These are phyloP conservation scores for Gentiana macrophylla DNA, from an alignment of 257 asterid species.

Conservation along the genomic window DNA sequence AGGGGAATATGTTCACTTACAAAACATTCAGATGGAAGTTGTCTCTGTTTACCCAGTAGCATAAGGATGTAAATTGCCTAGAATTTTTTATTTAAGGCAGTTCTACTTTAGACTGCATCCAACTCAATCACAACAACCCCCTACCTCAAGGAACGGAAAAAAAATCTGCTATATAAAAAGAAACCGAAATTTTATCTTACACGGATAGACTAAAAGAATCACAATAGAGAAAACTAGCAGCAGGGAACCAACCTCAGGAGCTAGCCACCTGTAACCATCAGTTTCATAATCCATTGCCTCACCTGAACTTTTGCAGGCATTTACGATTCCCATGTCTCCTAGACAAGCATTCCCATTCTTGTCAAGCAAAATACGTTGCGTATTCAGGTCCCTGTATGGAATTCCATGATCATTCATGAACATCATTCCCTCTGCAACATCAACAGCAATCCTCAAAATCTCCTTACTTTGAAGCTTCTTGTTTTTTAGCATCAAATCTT, in stretches of 20 bases:
- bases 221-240: background rate
- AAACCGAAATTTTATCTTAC: background rate
- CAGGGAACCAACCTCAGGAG: conserved; percentile 80
- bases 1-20: too few relatives aligned
- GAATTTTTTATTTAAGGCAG: too few relatives aligned
- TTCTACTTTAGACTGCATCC: too few relatives aligned
- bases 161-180: too few relatives aligned
- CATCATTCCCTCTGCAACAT: conserved; percentile 81
- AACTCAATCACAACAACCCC: too few relatives aligned
- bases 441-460: conserved; percentile 50
- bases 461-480: conserved; percentile 74
- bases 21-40: too few relatives aligned
- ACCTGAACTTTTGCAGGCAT: conserved; percentile 75
- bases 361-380: conserved; percentile 74
- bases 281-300: conserved; percentile 98
- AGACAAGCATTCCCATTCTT: conserved; percentile 84
- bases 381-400: conserved; percentile 76
- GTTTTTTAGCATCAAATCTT: conserved; percentile 58
- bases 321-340: conserved; percentile 90
- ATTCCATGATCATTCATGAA: conserved; percentile 93
- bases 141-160: too few relatives aligned
- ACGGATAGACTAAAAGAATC: background rate
- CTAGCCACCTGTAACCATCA: conserved; percentile 97
- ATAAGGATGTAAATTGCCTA: too few relatives aligned
- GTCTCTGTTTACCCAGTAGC: too few relatives aligned